Evolutionary conservation across 2,329 filamentous ascomycete species (phyloP).

Genomic region (Ophiostoma fasciatum): DNA sequence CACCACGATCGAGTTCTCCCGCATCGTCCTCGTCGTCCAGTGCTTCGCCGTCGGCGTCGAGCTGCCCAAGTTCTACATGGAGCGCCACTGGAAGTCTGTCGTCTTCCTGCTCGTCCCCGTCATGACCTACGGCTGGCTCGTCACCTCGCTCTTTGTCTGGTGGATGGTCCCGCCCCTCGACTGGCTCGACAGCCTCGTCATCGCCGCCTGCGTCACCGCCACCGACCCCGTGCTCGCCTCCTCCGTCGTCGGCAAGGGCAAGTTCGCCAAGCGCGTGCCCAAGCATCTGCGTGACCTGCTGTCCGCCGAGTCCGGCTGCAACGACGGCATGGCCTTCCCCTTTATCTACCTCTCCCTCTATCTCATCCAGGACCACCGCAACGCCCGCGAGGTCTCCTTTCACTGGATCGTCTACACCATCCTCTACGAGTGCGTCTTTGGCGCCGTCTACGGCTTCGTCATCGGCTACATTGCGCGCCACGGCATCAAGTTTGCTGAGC

Average conservation of each 20-base stretch:
- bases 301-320: constrained; percentile 94
- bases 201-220: constrained; percentile 88
- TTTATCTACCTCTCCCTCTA: constrained; percentile 91
- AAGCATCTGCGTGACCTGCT: constrained; percentile 93
- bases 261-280: constrained; percentile 92
- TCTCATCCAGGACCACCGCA: constrained; percentile 64
- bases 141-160: constrained; percentile 90
- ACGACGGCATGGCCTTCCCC: constrained; percentile 98
- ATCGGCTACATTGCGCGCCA: constrained; percentile 85
- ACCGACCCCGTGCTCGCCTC: constrained; percentile 95
- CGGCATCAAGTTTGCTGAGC: constrained; percentile 76
- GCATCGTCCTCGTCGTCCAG: constrained; percentile 80
- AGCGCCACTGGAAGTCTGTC: constrained; percentile 91
- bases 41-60: constrained; percentile 88
- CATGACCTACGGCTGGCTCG: constrained; percentile 92
- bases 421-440: constrained; percentile 91
- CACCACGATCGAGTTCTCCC: constrained; percentile 77
- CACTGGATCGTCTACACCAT: constrained; percentile 86
- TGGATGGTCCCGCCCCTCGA: constrained; percentile 65
- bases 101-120: constrained; percentile 77
- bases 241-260: constrained; percentile 96
- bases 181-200: constrained; percentile 80
- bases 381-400: constrained; percentile 54
- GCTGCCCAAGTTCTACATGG: constrained; percentile 91
- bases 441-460: constrained; percentile 72